Conservation (phyloP, 1,139 yeast genomes). For the Geotrichum siamense region DNA sequence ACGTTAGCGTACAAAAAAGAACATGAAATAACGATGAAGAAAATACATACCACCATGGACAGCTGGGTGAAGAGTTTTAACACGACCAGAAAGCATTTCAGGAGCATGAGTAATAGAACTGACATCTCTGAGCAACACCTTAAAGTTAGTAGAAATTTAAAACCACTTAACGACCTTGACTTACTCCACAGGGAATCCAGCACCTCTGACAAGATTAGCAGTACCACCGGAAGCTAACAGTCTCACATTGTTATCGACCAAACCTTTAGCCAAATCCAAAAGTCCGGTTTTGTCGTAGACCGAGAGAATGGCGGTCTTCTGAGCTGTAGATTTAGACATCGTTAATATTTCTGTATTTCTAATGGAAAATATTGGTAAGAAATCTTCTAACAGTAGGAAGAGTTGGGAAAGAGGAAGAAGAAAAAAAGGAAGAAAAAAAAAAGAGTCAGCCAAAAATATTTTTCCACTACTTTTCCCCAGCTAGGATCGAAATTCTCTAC, state of each 20-base stretch:
- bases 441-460: too few relatives aligned
- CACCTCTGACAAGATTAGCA: conserved; percentile 87
- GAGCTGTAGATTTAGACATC: conserved; percentile 12
- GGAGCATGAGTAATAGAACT: conserved; percentile 95
- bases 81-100: conserved; percentile 98
- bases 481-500: too few relatives aligned
- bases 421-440: too few relatives aligned
- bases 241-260: conserved; percentile 78
- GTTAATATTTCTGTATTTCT: too few relatives aligned
- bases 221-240: conserved; percentile 97
- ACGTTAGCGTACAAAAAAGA: too few relatives aligned
- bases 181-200: conserved; percentile 88
- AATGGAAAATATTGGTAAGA: too few relatives aligned
- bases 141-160: neutral
- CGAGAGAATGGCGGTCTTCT: conserved; percentile 85
- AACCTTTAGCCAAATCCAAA: conserved; percentile 91
- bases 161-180: conserved; percentile 10
- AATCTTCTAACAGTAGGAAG: too few relatives aligned
- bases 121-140: conserved; percentile 59
- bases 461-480: too few relatives aligned
- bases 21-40: neutral
- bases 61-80: conserved; percentile 96
- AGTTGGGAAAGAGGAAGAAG: too few relatives aligned
- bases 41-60: conserved; percentile 73
- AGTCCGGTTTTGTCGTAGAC: conserved; percentile 97